Base-by-base conservation (phyloP, 1,284 basidiomycete species). In the Pseudozyma flocculosa region DNA sequence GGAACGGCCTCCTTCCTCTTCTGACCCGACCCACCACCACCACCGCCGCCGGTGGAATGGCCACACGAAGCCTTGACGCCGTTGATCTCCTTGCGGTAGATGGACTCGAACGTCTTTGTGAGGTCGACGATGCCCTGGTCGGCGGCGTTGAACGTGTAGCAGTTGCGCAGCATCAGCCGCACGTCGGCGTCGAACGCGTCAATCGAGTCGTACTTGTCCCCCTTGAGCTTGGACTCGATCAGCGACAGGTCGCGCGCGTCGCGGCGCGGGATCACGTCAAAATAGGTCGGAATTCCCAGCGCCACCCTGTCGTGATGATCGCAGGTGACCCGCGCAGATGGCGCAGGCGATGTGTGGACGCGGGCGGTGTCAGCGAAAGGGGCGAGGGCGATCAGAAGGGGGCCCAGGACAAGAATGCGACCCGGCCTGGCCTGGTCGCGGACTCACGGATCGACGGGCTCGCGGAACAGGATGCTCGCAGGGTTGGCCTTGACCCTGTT, bases 221-320 rank as follows among this genome's bases (percentile, higher is more conserved):
- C 79, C 51, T 94, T 88, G 52, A 97, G 81, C 73, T 90, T 92
- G 61, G 82, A 81, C 61, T 87, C 85, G 75, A 98, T 94, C 37
- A 88, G 86, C 48, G 83, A 81, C 49, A 98, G 81, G 80, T 97
- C 94, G 36, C 94, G 85, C 2, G 92, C 90, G 63, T 94, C 87
- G 69, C 90, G 88, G 56, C 82, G 83, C 7, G 87, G 86, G 68
- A 95, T 88, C 51, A 92, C 80, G 40, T 89, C 85, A 75, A 86
- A 87, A 75, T 93, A 94, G 15, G 85, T 86, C 4, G 91, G 90
- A 44, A 94, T 89, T 15, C 84, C 84, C 23, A 91, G 80, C 2
- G 82, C 80, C 37, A 89, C 82, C 2, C 39, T 40, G 39, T n/a
- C n/a, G n/a, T n/a, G n/a, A n/a, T n/a, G n/a, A 34, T 34, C 32